Evolutionary conservation across 2,329 filamentous ascomycete genomes (phyloP), one percentile per base, ranked within the genome.

Genomic region (Lachnellula hyalina): DNA sequence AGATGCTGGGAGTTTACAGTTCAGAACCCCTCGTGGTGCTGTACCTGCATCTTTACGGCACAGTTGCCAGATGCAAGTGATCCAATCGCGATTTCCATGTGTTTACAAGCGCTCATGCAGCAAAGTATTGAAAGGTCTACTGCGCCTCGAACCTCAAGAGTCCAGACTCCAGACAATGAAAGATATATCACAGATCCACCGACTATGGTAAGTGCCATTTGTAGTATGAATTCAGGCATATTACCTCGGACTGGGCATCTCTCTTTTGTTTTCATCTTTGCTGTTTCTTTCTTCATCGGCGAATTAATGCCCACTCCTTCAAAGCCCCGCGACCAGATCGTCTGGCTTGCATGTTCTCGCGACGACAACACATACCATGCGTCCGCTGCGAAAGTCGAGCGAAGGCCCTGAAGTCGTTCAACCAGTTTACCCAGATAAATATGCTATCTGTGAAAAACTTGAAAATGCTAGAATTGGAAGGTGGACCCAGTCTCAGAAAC

Each of bases 351-450:
- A 41, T 23, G 28, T 34, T 9, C 11, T 41, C 12, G 19, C 28
- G 8, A 17, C 47, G 32, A 46, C 25, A n/a, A 21, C 35, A 34
- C 34, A 38, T 47, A 44, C 21, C n/a, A 47, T 47, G 44, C 46
- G 34, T 32, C 50, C 54, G 21, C 17, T 56, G 32, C 50, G 50
- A 28, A 53, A 51, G 25, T 53, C 51, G 11, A 53, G 50, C 50
- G 50, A 56, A 28, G 54, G 34, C 19, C 54, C 54, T 4, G 40
- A 56, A 25, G 50, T 56, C 11, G 50, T 56, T 19, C 35, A 35
- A 7, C 45, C 38, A 17, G 23, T 46, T 34, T 21, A 14, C 12
- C 25, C 32, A 14, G 53, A 41, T 9, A 42, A 41, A 19, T 25
- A 53, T 23, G 17, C 23, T n/a, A 21, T 42, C n/a, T 47, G 34